These are phyloP conservation scores for Babesia ovis DNA, from an alignment of 169 alveolate species.

Conservation along the genomic window DNA sequence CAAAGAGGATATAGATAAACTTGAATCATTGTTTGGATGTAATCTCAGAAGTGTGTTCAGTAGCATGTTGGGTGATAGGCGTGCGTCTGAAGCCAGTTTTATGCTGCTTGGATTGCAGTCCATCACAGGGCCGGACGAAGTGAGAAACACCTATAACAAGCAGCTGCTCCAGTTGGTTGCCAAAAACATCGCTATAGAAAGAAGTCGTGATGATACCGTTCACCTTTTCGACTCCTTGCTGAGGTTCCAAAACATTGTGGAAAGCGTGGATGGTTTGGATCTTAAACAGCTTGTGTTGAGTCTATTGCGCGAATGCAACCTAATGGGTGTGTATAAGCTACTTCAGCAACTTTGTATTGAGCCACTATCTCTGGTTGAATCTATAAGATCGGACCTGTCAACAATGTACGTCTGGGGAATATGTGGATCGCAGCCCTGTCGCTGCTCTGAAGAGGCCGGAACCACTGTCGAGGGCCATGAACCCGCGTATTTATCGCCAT, in stretches of 20 bases:
- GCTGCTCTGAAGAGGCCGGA: not conserved
- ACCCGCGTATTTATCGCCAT: not conserved
- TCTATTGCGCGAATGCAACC: slow-evolving; percentile 10
- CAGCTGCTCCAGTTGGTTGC: slow-evolving; percentile 22
- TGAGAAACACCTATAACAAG: slow-evolving; percentile 26
- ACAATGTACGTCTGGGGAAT: slow-evolving; percentile 23
- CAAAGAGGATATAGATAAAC: slow-evolving; percentile 25
- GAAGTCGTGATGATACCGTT: not conserved
- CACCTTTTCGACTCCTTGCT: slow-evolving; percentile 9
- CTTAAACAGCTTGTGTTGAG: not conserved
- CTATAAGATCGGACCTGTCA: slow-evolving; percentile 2
- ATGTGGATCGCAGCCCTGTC: slow-evolving; percentile 12
- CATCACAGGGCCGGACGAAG: slow-evolving; percentile 42
- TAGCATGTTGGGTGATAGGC: slow-evolving; percentile 1
- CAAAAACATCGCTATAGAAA: not conserved
- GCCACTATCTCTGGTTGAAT: slow-evolving; percentile 7
- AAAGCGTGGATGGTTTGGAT: slow-evolving; percentile 6
- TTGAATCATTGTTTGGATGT: slow-evolving; percentile 15
- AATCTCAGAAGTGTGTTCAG: slow-evolving; percentile 15
- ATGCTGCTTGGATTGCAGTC: slow-evolving; percentile 60
- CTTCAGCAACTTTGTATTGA: slow-evolving; percentile 22
- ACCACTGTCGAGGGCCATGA: not conserved
- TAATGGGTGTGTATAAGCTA: slow-evolving; percentile 40
- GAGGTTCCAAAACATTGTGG: slow-evolving; percentile 27
- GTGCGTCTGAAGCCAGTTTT: slow-evolving; percentile 35